A percentile compares a stretch with the other conserved stretches of the same genome.
phyloP scores from a whole-genome alignment of 495 filamentous ascomycete genomes.

The Darksidea phi region DNA sequence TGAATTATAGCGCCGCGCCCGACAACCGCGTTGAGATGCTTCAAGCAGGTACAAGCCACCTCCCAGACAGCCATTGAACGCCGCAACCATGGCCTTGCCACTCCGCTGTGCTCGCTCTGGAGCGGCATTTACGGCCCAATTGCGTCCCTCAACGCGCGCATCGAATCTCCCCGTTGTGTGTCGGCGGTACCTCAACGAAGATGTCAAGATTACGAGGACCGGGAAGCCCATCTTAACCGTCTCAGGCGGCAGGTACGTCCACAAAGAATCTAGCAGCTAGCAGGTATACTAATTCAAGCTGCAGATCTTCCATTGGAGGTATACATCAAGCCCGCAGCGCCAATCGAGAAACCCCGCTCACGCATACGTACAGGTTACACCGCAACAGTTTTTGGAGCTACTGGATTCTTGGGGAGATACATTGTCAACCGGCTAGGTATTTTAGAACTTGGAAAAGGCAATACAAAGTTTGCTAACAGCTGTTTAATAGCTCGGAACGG shows the following conservation, averaged over 20 bases:
- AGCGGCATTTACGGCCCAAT: slow-evolving; percentile 29
- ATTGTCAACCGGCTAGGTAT: slow-evolving; percentile 94
- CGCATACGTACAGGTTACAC: slow-evolving; percentile 66
- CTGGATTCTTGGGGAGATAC: slow-evolving; percentile 92
- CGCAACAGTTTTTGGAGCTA: slow-evolving; percentile 96
- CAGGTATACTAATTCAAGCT: slow-evolving; percentile 3
- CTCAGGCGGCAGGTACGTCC: slow-evolving; percentile 43
- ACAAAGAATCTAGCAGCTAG: not conserved
- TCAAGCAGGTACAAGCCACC: slow-evolving; percentile 2
- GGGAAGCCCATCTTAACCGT: slow-evolving; percentile 47
- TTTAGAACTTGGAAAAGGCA: slow-evolving; percentile 20
- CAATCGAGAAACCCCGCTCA: slow-evolving; percentile 22
- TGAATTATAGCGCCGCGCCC: slow-evolving; percentile 17
- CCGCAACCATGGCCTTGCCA: slow-evolving; percentile 30
- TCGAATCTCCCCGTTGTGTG: slow-evolving; percentile 18
- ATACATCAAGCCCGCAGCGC: slow-evolving; percentile 40
- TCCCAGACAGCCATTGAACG: slow-evolving; percentile 30
- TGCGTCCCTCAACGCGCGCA: not conserved
- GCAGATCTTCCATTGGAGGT: slow-evolving; percentile 82
- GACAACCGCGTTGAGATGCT: slow-evolving; percentile 14
- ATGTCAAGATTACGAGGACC: slow-evolving; percentile 47
- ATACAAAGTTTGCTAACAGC: slow-evolving; percentile 13
- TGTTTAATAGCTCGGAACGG: slow-evolving; percentile 69
- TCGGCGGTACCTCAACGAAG: slow-evolving; percentile 35
- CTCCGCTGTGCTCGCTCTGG: slow-evolving; percentile 34